Conservation (phyloP, 2,329 filamentous ascomycete genomes). For the Aspergillus felis region DNA sequence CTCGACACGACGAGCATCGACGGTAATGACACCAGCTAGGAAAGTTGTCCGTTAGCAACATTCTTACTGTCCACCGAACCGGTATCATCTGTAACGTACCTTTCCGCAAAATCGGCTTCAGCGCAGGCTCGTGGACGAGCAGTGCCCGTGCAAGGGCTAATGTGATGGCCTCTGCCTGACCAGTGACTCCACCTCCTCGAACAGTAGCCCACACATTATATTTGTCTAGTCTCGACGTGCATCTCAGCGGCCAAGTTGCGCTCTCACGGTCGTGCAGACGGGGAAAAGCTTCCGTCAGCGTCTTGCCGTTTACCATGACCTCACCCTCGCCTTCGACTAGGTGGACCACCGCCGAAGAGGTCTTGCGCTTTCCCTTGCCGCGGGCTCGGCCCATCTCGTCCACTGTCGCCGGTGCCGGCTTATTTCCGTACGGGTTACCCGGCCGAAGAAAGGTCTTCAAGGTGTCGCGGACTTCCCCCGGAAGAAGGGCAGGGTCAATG, state of each 20-base stretch:
- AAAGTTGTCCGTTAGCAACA: slow-evolving; percentile 19
- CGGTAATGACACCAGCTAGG: slow-evolving; percentile 84
- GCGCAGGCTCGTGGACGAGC: slow-evolving; percentile 81
- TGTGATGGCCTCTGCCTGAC: slow-evolving; percentile 91
- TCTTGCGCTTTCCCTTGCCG: slow-evolving; percentile 82
- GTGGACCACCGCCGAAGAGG: slow-evolving; percentile 77
- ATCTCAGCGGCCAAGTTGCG: slow-evolving; percentile 83
- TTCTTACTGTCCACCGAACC: background rate
- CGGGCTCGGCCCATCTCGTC: slow-evolving; percentile 75
- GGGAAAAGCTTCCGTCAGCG: slow-evolving; percentile 75
- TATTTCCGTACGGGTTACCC: slow-evolving; percentile 66
- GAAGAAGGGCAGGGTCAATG: slow-evolving; percentile 76
- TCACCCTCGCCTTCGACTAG: slow-evolving; percentile 91
- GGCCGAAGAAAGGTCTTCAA: slow-evolving; percentile 70
- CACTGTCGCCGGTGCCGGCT: slow-evolving; percentile 58
- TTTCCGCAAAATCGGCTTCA: slow-evolving; percentile 83
- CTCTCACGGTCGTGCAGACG: slow-evolving; percentile 92
- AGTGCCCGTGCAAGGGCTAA: slow-evolving; percentile 85
- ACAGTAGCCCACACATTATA: slow-evolving; percentile 93
- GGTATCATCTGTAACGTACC: slow-evolving; percentile 57
- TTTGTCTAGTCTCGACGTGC: slow-evolving; percentile 80
- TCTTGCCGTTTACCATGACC: slow-evolving; percentile 83
- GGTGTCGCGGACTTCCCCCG: slow-evolving; percentile 61
- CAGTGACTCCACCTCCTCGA: slow-evolving; percentile 83
- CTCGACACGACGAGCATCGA: slow-evolving; percentile 87